A percentile compares a stretch with the other conserved stretches of the same genome.
phyloP scores from a whole-genome alignment of 2,329 filamentous ascomycete genomes.

The Didymella pomorum region DNA sequence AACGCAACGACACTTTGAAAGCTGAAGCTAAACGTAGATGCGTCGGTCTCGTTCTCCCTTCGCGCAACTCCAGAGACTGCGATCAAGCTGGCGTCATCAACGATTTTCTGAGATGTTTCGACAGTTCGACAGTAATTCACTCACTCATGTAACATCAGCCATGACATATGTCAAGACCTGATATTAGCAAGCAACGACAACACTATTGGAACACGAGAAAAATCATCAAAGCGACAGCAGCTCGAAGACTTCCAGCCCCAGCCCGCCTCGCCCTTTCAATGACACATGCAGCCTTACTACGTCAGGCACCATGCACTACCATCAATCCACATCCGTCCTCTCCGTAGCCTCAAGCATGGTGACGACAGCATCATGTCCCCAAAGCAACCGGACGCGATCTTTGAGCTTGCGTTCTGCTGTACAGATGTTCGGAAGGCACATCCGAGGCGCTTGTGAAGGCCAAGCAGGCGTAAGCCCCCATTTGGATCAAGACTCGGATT shows the following conservation, averaged over 20 bases:
- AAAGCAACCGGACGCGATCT: neutral
- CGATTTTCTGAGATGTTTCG: neutral
- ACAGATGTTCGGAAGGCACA: no score
- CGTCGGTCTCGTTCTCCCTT: neutral
- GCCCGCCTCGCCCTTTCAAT: neutral
- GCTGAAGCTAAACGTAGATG: no score
- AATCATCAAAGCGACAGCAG: no score
- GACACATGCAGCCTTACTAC: neutral
- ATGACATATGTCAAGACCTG: neutral
- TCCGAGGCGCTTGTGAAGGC: constrained; percentile 6
- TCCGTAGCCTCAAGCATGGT: neutral
- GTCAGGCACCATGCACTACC: neutral
- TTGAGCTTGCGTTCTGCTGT: no score
- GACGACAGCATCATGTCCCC: neutral
- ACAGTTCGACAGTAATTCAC: neutral
- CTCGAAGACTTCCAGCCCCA: neutral
- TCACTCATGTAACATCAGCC: neutral
- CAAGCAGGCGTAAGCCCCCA: neutral
- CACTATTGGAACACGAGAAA: no score
- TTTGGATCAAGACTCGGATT: neutral
- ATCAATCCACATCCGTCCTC: neutral
- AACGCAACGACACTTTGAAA: constrained; percentile 1
- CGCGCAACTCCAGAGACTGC: neutral
- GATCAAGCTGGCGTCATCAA: neutral
- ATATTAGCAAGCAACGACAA: no score